Evolutionary conservation across 495 filamentous ascomycete species (phyloP), one percentile per base, ranked within the genome.

Genomic region (Aspergillus egyptiacus): DNA sequence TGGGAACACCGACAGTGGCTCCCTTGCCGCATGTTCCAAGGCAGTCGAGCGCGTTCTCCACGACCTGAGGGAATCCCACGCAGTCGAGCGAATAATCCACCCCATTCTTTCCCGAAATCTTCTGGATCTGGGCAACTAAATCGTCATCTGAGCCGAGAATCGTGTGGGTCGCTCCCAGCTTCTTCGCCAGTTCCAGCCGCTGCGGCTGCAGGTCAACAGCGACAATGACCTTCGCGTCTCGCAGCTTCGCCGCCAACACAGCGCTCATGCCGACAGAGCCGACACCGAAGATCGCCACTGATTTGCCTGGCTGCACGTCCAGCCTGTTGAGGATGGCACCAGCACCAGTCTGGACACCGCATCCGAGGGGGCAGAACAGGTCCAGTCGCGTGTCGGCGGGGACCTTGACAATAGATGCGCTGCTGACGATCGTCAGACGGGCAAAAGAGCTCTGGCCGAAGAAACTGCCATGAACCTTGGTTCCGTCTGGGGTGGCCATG

Each of bases 321-420:
- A 66, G 49, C 5, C 54, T 50, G 41, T 72, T 65, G 2, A 68
- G 44, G 23, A 71, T 54, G 1, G 64, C 60, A 6, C 64, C 65
- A 1, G 57, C 58, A 4, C 68, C 69, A 7, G 69, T 72, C 51
- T 71, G 67, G 54, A 72, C 56, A 2, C 69, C 68, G 50, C 68
- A 72, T 5, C 69, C 68, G 14, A 72, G 49, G 14, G 68, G 61
- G 2, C 67, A 63, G 15, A 60, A 65, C 0, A 67, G 38, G 18
- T 51, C 53, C 3, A 71, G 45, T 11, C 66, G 50, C 0, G 57
- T 60, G 0, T 41, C 49, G 2, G 36, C n/a, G 7, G 35, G 22
- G 0, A 71, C 64, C 11, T 51, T 56, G 6, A 73, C 67, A 0
- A 61, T 45, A 5, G 41, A 50, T 1, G 40, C 27, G 27, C 27